Percentiles rank a stretch among this genome's conserved stretches.
Evolutionary conservation across 2,329 filamentous ascomycete genomes (phyloP).

Genomic region (Xylariaceae sp.): DNA sequence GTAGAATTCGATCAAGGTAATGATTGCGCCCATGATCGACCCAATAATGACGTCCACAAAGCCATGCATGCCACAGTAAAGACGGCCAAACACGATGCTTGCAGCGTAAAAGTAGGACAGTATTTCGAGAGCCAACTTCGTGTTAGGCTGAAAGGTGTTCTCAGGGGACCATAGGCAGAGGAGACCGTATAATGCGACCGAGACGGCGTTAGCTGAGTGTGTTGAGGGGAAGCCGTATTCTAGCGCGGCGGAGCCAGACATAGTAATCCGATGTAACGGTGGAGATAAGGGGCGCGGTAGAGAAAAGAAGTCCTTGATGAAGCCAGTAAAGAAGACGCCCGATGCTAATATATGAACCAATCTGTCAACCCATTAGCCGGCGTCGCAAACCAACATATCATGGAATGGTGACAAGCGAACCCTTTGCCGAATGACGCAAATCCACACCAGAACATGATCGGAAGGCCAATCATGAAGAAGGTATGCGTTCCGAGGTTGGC

Average conservation of each 20-base stretch:
- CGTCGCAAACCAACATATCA: neutral
- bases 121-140: conserved; percentile 58
- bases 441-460: conserved; percentile 95
- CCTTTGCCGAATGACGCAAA: conserved; percentile 79
- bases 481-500: conserved; percentile 97
- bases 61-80: conserved; percentile 99
- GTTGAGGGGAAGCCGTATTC: conserved; percentile 98
- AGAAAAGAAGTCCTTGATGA: conserved; percentile 90
- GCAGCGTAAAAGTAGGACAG: conserved; percentile 77
- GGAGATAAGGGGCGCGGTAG: conserved; percentile 88
- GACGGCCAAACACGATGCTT: conserved; percentile 82
- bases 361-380: conserved; percentile 34
- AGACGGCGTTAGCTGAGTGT: conserved; percentile 94
- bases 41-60: conserved; percentile 87
- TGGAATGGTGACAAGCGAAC: conserved; percentile 47
- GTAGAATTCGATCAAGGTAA: conserved; percentile 55
- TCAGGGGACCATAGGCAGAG: conserved; percentile 62
- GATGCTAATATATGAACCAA: conserved; percentile 70
- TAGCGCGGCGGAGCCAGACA: conserved; percentile 90
- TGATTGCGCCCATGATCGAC: conserved; percentile 65
- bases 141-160: conserved; percentile 54
- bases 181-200: conserved; percentile 80
- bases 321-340: conserved; percentile 84
- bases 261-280: conserved; percentile 88
- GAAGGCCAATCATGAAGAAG: conserved; percentile 95